Conservation (phyloP, 768 basidiomycete genomes). For the Kwoniella newhampshirensis region DNA sequence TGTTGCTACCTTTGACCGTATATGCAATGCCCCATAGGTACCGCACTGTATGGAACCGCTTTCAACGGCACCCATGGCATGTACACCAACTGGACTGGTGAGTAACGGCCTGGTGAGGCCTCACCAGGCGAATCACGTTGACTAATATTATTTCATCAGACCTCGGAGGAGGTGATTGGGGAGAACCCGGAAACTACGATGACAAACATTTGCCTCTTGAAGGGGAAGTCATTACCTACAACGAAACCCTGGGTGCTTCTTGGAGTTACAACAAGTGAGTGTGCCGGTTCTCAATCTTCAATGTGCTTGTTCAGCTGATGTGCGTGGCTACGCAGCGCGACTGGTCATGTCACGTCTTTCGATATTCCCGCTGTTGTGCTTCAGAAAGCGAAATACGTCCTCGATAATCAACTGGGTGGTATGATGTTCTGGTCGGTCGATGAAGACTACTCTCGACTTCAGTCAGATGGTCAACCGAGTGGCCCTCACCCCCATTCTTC, state of each 20-base stretch:
- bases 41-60: conserved; percentile 13
- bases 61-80: conserved; percentile 17
- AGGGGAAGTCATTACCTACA: conserved; percentile 10
- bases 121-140: background rate
- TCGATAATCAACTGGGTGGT: conserved; percentile 15
- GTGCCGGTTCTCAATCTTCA: background rate
- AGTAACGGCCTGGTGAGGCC: conserved; percentile 1
- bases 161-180: background rate
- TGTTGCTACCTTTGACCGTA: background rate
- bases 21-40: background rate
- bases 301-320: background rate
- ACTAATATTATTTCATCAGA: background rate
- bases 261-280: conserved; percentile 18
- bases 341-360: conserved; percentile 10
- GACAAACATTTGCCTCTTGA: conserved; percentile 2
- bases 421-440: conserved; percentile 23
- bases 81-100: conserved; percentile 15
- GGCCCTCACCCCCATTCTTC: too few relatives aligned
- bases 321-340: background rate
- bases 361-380: conserved; percentile 10
- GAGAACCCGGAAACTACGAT: conserved; percentile 6
- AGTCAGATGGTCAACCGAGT: too few relatives aligned
- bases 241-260: conserved; percentile 12
- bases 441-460: conserved; percentile 10
- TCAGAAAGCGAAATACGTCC: conserved; percentile 12